A percentile compares a stretch with the other conserved stretches of the same genome.
Evolutionary conservation across 2,329 filamentous ascomycete species (phyloP).

Genomic region (Thielaviopsis punctulata): DNA sequence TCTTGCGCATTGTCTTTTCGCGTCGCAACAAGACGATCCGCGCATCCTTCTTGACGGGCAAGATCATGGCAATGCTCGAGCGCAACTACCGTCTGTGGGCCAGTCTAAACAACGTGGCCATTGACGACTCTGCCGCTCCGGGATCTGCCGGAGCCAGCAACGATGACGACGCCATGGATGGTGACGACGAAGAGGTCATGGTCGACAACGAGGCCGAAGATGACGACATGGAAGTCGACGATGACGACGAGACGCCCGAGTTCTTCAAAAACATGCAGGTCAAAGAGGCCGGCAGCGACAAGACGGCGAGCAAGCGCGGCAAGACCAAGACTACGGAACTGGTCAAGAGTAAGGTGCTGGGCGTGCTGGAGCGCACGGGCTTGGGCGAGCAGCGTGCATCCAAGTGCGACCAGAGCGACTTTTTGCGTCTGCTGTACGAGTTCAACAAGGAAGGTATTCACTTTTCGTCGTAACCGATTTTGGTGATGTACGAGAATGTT

Average conservation of each 20-base stretch:
- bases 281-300: conserved; percentile 21
- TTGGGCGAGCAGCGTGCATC: conserved; percentile 67
- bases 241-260: conserved; percentile 55
- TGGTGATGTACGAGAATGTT: not conserved
- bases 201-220: conserved; percentile 24
- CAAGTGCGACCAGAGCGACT: conserved; percentile 86
- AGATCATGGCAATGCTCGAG: conserved; percentile 68
- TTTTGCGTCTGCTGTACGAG: conserved; percentile 59
- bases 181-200: conserved; percentile 24
- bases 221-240: conserved; percentile 33
- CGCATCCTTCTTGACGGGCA: conserved; percentile 63
- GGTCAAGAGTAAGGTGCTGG: conserved; percentile 72
- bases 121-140: conserved; percentile 44
- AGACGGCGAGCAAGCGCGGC: conserved; percentile 52
- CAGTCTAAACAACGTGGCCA: conserved; percentile 61
- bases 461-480: conserved; percentile 41
- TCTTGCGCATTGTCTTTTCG: conserved; percentile 53
- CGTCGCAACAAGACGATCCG: conserved; percentile 83
- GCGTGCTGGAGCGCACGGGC: conserved; percentile 66
- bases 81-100: conserved; percentile 82
- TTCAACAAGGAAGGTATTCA: conserved; percentile 91
- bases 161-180: conserved; percentile 21
- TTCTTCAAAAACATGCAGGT: conserved; percentile 58
- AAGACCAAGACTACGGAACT: conserved; percentile 67
- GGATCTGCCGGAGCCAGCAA: conserved; percentile 28